Conservation (phyloP, 768 basidiomycete species). For the Boletus reticulatus region DNA sequence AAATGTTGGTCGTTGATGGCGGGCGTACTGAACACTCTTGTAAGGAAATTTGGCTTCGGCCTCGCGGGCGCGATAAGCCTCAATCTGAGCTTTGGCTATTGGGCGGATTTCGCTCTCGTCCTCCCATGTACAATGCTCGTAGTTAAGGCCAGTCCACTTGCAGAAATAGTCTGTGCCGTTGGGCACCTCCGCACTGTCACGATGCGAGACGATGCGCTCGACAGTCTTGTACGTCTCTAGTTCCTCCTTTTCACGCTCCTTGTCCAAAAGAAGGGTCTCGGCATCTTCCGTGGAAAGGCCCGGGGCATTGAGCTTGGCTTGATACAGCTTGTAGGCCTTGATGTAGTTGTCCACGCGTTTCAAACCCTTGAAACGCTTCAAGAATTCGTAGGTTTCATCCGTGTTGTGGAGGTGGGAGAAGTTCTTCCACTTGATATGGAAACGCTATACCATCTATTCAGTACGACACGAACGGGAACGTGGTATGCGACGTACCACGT, state of each 20-base stretch:
- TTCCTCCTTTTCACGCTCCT: conserved; percentile 89
- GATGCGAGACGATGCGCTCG: conserved; percentile 83
- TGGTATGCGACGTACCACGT: conserved; percentile 56
- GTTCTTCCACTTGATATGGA: conserved; percentile 99
- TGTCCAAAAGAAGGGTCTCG: conserved; percentile 85
- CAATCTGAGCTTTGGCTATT: conserved; percentile 76
- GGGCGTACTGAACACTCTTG: conserved; percentile 70
- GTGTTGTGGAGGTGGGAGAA: conserved; percentile 99
- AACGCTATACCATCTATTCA: conserved; percentile 58
- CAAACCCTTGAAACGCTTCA: conserved; percentile 92
- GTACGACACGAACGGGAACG: not conserved
- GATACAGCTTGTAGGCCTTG: conserved; percentile 80
- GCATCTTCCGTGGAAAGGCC: conserved; percentile 81
- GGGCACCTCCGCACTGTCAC: conserved; percentile 51
- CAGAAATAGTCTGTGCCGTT: conserved; percentile 82
- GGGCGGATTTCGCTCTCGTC: conserved; percentile 72
- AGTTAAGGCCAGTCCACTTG: conserved; percentile 95
- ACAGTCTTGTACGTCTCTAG: conserved; percentile 88
- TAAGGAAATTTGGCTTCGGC: conserved; percentile 79
- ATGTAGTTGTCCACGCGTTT: conserved; percentile 99
- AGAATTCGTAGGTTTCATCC: conserved; percentile 96
- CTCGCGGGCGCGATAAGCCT: conserved; percentile 75
- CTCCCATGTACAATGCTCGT: conserved; percentile 98
- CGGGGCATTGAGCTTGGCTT: conserved; percentile 59
- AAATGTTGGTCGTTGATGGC: conserved; percentile 72